A percentile compares a stretch with the other conserved stretches of the same genome.
Evolutionary conservation across 257 asterid species (phyloP).

Genomic region (Petunia axillaris): DNA sequence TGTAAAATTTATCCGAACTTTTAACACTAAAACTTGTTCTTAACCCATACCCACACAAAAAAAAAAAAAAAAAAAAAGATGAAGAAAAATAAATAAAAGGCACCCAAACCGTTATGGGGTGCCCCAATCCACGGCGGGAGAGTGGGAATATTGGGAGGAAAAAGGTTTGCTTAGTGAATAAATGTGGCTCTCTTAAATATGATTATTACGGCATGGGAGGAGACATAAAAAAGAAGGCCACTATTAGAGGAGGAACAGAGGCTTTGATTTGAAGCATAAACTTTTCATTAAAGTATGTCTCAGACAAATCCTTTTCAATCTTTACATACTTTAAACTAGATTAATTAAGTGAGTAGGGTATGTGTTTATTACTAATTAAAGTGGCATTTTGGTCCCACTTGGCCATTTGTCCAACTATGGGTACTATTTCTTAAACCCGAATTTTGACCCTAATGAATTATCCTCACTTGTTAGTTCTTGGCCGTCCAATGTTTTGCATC

Average conservation of each 20-base stretch:
- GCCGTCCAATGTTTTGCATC: constrained; percentile 10
- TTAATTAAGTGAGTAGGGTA: constrained; percentile 33
- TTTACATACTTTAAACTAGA: constrained; percentile 37
- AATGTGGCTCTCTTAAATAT: constrained; percentile 23
- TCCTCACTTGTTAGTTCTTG: background rate
- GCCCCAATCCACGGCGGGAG: background rate
- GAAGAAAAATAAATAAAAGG: too few relatives aligned
- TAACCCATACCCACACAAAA: too few relatives aligned
- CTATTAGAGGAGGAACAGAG: constrained; percentile 36
- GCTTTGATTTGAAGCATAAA: constrained; percentile 53
- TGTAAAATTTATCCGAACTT: too few relatives aligned
- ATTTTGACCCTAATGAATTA: background rate
- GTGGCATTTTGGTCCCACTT: constrained; percentile 10
- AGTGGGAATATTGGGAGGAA: background rate
- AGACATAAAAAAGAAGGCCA: constrained; percentile 29
- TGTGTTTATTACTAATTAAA: constrained; percentile 28
- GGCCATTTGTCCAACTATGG: background rate
- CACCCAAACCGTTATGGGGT: background rate
- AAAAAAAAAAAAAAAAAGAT: too few relatives aligned
- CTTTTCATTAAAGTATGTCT: constrained; percentile 41
- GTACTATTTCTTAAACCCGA: background rate
- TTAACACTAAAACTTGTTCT: too few relatives aligned
- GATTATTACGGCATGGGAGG: constrained; percentile 32
- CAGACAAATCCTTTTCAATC: constrained; percentile 40
- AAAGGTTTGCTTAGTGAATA: constrained; percentile 9